Evolutionary conservation across 768 basidiomycete species (phyloP), one percentile per base, ranked within the genome.

Genomic region (Tremella fuciformis): DNA sequence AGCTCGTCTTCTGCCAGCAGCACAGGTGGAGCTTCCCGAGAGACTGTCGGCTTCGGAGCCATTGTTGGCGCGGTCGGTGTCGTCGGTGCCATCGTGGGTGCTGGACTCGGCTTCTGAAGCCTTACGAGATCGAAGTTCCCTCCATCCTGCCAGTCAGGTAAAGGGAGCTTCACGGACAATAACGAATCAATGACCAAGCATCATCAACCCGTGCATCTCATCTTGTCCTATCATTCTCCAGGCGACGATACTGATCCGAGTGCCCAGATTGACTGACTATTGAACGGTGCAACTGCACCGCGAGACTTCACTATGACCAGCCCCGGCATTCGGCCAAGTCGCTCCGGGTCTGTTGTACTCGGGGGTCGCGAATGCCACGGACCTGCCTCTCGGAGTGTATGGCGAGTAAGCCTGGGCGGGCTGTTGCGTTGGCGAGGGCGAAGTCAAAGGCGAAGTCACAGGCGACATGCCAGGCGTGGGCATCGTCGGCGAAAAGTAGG

Each of bases 1-100:
- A 51, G 69, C 38, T 67, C 77, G 39, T 46, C 56, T 22, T 57
- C 60, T 34, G 57, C 39, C 7, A 48, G 67, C 26, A 53, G 55
- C 29, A 68, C 77, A 41, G 47, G 50, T 11, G 42, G n/a, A 6
- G 42, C 42, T 15, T 8, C 16, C 15, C n/a, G 22, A 4, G n/a
- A 46, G 42, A 46, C 42, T 15, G 22, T 46, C 22, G 42, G 42
- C 22, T 8, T 46, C n/a, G 42, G 42, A n/a, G 42, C 42, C 49
- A 29, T 50, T n/a, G 19, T 24, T 21, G 49, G 19, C 49, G 49
- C 26, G 6, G 49, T 50, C 49, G 49, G 21, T 6, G 25, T 50
- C n/a, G 49, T 50, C n/a, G 21, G 19, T n/a, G 49, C 49, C 49
- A 29, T 50, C 26, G 49, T 50, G 8, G 49, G 21, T 50, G 49